phyloP scores from a whole-genome alignment of 202 grass and related monocot genomes.

The Panicum hallii region DNA sequence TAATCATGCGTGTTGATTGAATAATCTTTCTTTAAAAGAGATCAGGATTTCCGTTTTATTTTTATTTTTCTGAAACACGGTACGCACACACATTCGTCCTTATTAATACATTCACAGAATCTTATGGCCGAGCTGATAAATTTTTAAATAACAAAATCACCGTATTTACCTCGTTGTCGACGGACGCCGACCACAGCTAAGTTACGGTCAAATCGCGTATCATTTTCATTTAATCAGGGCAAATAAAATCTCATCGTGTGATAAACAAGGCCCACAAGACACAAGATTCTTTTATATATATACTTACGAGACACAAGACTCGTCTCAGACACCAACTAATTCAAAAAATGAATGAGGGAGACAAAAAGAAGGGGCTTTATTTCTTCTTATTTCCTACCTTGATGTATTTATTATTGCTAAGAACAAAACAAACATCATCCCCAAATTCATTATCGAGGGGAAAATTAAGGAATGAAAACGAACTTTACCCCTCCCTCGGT shows the following conservation, averaged over 20 bases:
- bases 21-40: too few relatives aligned
- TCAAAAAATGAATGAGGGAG: neutral
- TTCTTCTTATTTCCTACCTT: neutral
- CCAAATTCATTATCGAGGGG: neutral
- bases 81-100: too few relatives aligned
- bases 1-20: neutral
- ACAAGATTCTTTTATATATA: neutral
- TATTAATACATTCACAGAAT: too few relatives aligned
- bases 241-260: neutral
- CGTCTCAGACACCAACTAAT: neutral
- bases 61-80: too few relatives aligned
- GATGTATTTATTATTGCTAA: neutral
- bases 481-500: neutral
- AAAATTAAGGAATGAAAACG: slow-evolving; percentile 21
- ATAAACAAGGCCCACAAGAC: neutral
- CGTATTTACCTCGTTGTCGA: too few relatives aligned
- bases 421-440: neutral
- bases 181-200: too few relatives aligned
- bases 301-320: neutral
- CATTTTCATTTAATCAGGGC: too few relatives aligned
- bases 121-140: too few relatives aligned
- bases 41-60: too few relatives aligned
- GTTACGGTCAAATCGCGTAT: too few relatives aligned
- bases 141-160: too few relatives aligned
- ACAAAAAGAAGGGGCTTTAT: neutral